Evolutionary conservation across 192 early-diverging fungal genomes (phyloP).

Genomic region (Backusella australiensis): DNA sequence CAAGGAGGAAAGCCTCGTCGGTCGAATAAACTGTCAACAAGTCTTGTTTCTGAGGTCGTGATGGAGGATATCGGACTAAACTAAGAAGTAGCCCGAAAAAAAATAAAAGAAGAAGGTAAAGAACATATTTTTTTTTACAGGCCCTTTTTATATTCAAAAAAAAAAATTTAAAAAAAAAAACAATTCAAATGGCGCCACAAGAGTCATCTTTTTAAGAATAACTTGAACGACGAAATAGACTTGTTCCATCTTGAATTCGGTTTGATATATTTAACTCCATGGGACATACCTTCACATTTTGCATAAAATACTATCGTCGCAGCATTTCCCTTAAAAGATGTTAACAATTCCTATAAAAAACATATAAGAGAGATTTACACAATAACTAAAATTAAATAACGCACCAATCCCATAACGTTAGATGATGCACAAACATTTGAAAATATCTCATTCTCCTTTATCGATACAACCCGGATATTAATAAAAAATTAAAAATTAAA

Average conservation of each 20-base stretch:
- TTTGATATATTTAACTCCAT: too few species aligned
- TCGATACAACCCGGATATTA: neutral
- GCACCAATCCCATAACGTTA: neutral
- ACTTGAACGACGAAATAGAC: too few species aligned
- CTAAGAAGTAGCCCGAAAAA: conserved; percentile 26
- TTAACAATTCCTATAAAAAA: too few species aligned
- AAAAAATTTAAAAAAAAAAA: too few species aligned
- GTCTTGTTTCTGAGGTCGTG: conserved; percentile 36
- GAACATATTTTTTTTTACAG: neutral
- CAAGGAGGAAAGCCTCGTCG: conserved; percentile 34
- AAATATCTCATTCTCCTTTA: neutral
- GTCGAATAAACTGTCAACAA: conserved; percentile 33
- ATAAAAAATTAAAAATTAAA: too few species aligned
- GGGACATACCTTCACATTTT: too few species aligned
- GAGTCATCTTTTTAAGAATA: too few species aligned
- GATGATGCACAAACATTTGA: neutral
- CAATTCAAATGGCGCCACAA: too few species aligned
- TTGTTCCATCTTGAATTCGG: too few species aligned
- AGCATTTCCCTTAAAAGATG: too few species aligned
- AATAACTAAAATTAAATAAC: neutral
- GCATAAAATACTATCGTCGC: too few species aligned
- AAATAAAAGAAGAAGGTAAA: neutral
- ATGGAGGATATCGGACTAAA: conserved; percentile 31
- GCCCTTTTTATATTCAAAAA: neutral
- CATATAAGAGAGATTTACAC: too few species aligned